phyloP scores from a whole-genome alignment of 2,329 filamentous ascomycete genomes.

The Fragosphaeria purpurea region DNA sequence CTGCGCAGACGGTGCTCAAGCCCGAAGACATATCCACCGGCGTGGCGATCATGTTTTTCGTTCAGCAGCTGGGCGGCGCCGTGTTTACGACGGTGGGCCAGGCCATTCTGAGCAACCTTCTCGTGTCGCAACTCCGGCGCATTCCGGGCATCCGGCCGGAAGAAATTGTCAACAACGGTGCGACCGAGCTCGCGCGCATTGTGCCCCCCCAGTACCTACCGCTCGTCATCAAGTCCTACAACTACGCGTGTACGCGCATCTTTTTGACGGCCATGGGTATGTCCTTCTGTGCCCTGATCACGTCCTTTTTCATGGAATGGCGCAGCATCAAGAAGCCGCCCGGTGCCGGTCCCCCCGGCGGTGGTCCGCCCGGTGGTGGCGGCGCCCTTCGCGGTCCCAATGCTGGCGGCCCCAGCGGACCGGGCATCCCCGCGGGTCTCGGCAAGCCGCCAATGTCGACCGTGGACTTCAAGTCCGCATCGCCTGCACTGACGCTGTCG shows the following conservation, averaged over 20 bases:
- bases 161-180: constrained; percentile 36
- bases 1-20: constrained; percentile 43
- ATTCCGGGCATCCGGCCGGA: constrained; percentile 34
- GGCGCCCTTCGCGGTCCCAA: not conserved
- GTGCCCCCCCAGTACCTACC: constrained; percentile 40
- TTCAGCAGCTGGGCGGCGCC: constrained; percentile 49
- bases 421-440: not conserved
- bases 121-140: constrained; percentile 27
- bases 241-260: constrained; percentile 49
- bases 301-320: constrained; percentile 54
- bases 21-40: constrained; percentile 44
- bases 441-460: not conserved
- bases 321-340: constrained; percentile 50
- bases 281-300: constrained; percentile 44
- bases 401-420: not conserved
- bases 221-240: constrained; percentile 54
- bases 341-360: not conserved
- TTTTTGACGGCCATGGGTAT: constrained; percentile 54
- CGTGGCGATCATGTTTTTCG: constrained; percentile 46
- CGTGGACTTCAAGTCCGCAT: not conserved
- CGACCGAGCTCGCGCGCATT: constrained; percentile 48
- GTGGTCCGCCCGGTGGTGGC: not conserved
- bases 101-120: constrained; percentile 38
- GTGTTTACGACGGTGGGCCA: constrained; percentile 49
- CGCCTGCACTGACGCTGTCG: not conserved